Percentiles rank a stretch among this genome's conserved stretches.
These are phyloP conservation scores for Populus ilicifolia DNA, from an alignment of 345 rosid species.

Conservation along the genomic window DNA sequence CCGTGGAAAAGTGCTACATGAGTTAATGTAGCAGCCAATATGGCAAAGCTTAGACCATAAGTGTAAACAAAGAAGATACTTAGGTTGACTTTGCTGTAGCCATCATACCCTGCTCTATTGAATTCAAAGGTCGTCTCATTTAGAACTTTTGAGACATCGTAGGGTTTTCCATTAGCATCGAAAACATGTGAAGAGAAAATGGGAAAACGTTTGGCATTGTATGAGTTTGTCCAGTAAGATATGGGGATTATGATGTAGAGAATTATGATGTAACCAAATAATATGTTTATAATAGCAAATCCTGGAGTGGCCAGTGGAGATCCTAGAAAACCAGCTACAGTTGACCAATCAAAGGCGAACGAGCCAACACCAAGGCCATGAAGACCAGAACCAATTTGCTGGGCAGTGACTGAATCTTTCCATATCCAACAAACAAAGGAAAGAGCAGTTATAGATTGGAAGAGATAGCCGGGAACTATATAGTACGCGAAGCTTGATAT, in stretches of 20 bases:
- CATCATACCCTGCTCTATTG: conserved; percentile 28
- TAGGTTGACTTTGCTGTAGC: conserved; percentile 40
- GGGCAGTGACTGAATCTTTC: conserved; percentile 42
- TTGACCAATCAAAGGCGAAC: conserved; percentile 41
- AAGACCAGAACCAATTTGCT: conserved; percentile 42
- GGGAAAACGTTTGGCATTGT: conserved; percentile 46
- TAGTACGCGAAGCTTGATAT: conserved; percentile 46
- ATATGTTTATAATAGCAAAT: conserved; percentile 14
- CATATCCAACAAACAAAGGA: conserved; percentile 47
- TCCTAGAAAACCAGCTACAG: conserved; percentile 34
- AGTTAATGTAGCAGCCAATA: conserved; percentile 33
- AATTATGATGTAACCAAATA: conserved; percentile 7
- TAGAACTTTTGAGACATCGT: conserved; percentile 29
- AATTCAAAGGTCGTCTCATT: conserved; percentile 32
- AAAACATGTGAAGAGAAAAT: conserved; percentile 39
- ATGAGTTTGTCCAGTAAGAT: conserved; percentile 30
- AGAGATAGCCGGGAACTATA: conserved; percentile 43
- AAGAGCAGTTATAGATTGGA: conserved; percentile 39
- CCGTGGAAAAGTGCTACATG: conserved; percentile 45
- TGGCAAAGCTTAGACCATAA: conserved; percentile 40
- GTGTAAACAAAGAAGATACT: conserved; percentile 34
- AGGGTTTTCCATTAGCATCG: conserved; percentile 25
- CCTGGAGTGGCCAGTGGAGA: conserved; percentile 36
- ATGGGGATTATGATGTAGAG: conserved; percentile 20
- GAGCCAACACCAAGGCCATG: conserved; percentile 43